A percentile compares a stretch with the other conserved stretches of the same genome.
These are phyloP conservation scores for Alternaria ethzedia DNA, from an alignment of 2,329 filamentous ascomycete genomes.

Conservation along the genomic window DNA sequence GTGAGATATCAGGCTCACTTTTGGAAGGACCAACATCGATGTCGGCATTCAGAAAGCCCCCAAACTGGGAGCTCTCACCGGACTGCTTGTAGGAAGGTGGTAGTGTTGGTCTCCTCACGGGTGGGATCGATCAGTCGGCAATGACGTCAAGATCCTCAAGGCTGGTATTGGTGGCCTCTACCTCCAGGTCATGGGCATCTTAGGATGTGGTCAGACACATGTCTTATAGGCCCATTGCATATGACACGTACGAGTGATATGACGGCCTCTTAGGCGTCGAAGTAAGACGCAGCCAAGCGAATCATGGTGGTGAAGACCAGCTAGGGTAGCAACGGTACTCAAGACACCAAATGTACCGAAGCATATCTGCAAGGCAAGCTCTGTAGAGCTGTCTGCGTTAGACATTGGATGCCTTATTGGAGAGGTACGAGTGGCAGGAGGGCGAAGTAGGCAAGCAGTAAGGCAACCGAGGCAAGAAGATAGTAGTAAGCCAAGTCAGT, in stretches of 20 bases:
- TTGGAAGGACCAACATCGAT: not conserved
- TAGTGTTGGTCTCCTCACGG: not conserved
- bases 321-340: slow-evolving; percentile 9
- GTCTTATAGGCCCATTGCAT: not conserved
- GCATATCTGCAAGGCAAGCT: slow-evolving; percentile 13
- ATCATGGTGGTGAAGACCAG: slow-evolving; percentile 17
- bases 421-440: not conserved
- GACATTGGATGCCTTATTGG: not conserved
- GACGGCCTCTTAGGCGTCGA: not conserved
- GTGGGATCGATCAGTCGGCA: not conserved
- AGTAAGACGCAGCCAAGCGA: slow-evolving; percentile 16
- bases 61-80: not conserved
- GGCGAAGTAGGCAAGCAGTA: not conserved
- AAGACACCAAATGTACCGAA: slow-evolving; percentile 17
- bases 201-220: not conserved
- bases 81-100: slow-evolving; percentile 1
- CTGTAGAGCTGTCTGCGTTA: not conserved
- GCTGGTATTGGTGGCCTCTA: not conserved
- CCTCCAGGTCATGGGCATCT: not conserved
- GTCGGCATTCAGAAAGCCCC: not conserved
- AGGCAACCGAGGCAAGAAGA: not conserved
- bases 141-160: not conserved
- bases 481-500: not conserved
- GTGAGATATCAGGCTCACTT: not conserved
- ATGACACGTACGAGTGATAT: not conserved